phyloP scores from a whole-genome alignment of 306 rosid species.

The Cucumis sativus region DNA sequence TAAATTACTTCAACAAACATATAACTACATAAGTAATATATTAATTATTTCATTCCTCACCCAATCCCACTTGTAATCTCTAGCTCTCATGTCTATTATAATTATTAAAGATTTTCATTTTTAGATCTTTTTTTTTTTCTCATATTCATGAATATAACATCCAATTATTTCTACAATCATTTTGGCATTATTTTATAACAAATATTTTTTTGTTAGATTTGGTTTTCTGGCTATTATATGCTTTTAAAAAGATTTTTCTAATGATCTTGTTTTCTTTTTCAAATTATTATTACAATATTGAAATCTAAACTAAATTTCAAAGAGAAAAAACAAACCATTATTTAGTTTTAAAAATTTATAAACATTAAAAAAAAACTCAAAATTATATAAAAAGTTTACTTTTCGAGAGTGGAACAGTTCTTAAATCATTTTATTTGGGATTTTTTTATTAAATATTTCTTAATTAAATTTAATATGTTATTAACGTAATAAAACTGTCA shows the following conservation, averaged over 20 bases:
- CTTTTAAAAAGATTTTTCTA: neutral
- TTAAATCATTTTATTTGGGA: neutral
- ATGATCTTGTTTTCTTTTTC: neutral
- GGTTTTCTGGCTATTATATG: neutral
- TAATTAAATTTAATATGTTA: neutral
- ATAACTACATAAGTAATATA: neutral
- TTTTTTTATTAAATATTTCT: neutral
- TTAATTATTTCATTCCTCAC: conserved; percentile 1
- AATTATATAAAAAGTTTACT: neutral
- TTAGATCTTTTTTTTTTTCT: neutral
- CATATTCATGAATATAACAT: neutral
- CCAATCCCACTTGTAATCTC: neutral
- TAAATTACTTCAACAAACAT: neutral
- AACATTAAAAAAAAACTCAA: neutral
- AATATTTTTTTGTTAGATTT: neutral
- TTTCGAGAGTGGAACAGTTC: neutral
- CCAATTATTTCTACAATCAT: conserved; percentile 1
- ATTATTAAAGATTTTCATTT: neutral
- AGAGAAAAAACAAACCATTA: neutral
- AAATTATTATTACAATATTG: neutral
- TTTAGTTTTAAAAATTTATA: neutral
- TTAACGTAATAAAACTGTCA: neutral
- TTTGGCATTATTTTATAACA: neutral
- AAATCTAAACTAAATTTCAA: neutral
- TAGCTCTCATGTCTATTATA: neutral